phyloP scores from a whole-genome alignment of 345 rosid genomes.

The Laguncularia racemosa region DNA sequence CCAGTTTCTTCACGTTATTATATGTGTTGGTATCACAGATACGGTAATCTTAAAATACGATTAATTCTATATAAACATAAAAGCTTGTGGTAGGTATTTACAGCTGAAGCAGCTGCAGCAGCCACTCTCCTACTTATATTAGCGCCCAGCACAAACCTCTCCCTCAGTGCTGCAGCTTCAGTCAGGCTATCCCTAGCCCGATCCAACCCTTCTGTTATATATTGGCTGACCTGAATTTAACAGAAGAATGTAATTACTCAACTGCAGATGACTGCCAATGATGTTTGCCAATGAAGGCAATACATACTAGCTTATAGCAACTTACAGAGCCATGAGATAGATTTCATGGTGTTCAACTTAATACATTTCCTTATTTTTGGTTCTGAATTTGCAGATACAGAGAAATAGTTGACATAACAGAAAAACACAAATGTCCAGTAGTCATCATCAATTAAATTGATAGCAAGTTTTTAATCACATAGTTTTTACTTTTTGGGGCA shows the following conservation, averaged over 20 bases:
- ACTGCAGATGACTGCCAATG: too few relatives aligned
- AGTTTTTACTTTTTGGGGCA: too few relatives aligned
- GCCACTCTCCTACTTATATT: slow-evolving; percentile 88
- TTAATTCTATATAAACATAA: slow-evolving; percentile 6
- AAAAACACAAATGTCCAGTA: too few relatives aligned
- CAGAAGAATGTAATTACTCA: slow-evolving; percentile 14
- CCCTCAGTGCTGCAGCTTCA: slow-evolving; percentile 94
- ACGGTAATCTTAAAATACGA: background rate
- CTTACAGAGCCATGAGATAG: too few relatives aligned
- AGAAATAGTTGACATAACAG: too few relatives aligned
- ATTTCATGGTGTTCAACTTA: too few relatives aligned
- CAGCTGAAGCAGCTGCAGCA: slow-evolving; percentile 98
- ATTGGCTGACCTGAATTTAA: slow-evolving; percentile 62
- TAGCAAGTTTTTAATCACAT: too few relatives aligned
- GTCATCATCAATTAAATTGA: too few relatives aligned
- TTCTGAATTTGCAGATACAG: too few relatives aligned
- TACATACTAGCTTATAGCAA: too few relatives aligned
- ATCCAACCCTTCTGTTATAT: slow-evolving; percentile 94
- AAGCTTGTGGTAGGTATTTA: slow-evolving; percentile 24
- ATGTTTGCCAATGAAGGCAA: too few relatives aligned
- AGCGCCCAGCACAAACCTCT: slow-evolving; percentile 88
- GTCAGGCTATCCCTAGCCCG: slow-evolving; percentile 87
- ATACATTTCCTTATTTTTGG: too few relatives aligned
- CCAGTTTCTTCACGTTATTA: slow-evolving; percentile 6
- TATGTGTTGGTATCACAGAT: background rate